phyloP scores from a whole-genome alignment of 495 filamentous ascomycete genomes.

The Aspergillus bertholletiae region DNA sequence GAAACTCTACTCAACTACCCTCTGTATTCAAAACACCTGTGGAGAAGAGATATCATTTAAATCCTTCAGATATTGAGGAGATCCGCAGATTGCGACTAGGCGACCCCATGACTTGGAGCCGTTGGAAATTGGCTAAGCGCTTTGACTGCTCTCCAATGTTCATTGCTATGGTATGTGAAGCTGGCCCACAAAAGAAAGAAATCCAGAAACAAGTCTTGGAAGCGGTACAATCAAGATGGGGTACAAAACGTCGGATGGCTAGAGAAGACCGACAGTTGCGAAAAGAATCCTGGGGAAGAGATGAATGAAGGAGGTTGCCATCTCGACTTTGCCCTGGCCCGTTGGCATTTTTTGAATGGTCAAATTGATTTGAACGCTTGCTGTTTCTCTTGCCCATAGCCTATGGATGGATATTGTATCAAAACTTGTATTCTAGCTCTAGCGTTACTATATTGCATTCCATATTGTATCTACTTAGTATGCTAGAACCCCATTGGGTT shows the following conservation, averaged over 20 bases:
- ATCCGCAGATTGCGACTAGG: slow-evolving; percentile 64
- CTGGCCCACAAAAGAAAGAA: slow-evolving; percentile 44
- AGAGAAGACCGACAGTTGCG: slow-evolving; percentile 71
- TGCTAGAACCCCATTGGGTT: background rate
- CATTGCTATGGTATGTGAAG: slow-evolving; percentile 54
- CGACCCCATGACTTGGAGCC: slow-evolving; percentile 72
- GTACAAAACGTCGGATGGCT: slow-evolving; percentile 63
- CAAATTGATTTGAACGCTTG: background rate
- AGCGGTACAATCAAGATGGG: slow-evolving; percentile 68
- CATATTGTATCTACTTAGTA: background rate
- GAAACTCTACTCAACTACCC: slow-evolving; percentile 42
- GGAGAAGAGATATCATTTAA: slow-evolving; percentile 77
- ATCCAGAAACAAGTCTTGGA: slow-evolving; percentile 54
- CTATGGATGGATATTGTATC: background rate
- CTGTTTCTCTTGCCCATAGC: background rate
- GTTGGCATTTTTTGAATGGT: background rate
- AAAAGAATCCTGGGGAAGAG: slow-evolving; percentile 53
- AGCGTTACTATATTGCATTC: background rate
- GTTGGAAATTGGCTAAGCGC: slow-evolving; percentile 62
- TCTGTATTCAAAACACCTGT: slow-evolving; percentile 48
- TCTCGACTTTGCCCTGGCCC: background rate
- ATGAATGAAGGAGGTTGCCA: slow-evolving; percentile 28
- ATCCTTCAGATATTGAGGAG: slow-evolving; percentile 67
- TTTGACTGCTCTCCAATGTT: slow-evolving; percentile 78
- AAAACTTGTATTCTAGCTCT: background rate